Evolutionary conservation across 2,329 filamentous ascomycete species (phyloP), one percentile per base, ranked within the genome.

Genomic region (Colletotrichum siamense): DNA sequence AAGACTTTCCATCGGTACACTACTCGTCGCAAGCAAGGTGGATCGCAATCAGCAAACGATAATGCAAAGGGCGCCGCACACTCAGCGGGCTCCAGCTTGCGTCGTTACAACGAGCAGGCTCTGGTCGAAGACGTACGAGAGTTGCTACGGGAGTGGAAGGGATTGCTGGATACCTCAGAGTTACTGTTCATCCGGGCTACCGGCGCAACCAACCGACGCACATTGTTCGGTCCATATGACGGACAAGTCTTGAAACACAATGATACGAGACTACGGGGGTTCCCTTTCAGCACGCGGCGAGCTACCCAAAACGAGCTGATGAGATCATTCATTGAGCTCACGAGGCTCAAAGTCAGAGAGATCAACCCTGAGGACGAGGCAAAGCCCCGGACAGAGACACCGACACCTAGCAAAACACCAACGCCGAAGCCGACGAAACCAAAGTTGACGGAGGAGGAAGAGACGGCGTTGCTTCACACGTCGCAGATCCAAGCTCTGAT

Each of bases 1-100:
- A 99, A 99, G 87, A 98, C 96, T 0, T 99, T 99, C 84, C 98
- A 99, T 84, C 92, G 97, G 73, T 99, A 99, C 83, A 99, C 98
- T 0, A 99, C 97, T 8, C 91, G 97, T 79, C 91, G 97, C 79
- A 99, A 99, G 84, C 97, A 99, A 84, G 97, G 97, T 88, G 97
- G 98, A 57, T 94, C 96, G 13, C 97, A 99, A 84, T 98, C 96
- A 5, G 94, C 96, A 32, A 99, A 96, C 83, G 97, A 99, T 84
- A 94, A 95, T 77, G 92, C 96, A n/a, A 98, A 98, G 82, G 96
- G 97, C 16, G 93, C 94, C 63, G 97, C 97, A 0, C 96, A 99
- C 85, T 99, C 97, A 6, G 98, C 96, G 9, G 97, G 98, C 83
- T 95, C 97, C 1, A 95, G 93, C 61, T 87, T 99, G 73, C 94